Percentiles rank a stretch among this genome's conserved stretches.
phyloP scores from a whole-genome alignment of 352 stramenopile genomes.

The Phytophthora cryptogea region DNA sequence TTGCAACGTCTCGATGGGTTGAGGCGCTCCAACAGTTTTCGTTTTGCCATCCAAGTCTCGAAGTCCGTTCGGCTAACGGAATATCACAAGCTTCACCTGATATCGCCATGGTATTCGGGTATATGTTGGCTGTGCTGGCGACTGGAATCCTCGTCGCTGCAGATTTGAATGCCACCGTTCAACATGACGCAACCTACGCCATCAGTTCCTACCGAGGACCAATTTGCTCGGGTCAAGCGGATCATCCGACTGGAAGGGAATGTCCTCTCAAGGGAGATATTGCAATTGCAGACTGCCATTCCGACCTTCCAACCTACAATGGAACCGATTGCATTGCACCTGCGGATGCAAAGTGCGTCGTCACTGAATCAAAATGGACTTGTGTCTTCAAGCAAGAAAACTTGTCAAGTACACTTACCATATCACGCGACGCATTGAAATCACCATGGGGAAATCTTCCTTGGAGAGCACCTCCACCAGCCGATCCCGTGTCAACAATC shows the following conservation, averaged over 20 bases:
- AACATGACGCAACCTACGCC: slow-evolving; percentile 48
- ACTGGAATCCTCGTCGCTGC: not conserved
- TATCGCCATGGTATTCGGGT: not conserved
- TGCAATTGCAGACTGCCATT: slow-evolving; percentile 37
- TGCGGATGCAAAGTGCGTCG: slow-evolving; percentile 31
- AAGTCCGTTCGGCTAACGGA: not conserved
- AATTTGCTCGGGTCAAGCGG: slow-evolving; percentile 40
- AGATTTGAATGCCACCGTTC: slow-evolving; percentile 10
- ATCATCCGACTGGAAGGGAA: slow-evolving; percentile 26
- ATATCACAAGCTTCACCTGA: not conserved
- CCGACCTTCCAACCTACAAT: slow-evolving; percentile 40
- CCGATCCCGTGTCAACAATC: not conserved
- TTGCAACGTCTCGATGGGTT: too few species aligned
- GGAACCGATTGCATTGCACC: slow-evolving; percentile 34
- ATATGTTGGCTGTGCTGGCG: not conserved
- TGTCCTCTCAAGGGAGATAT: slow-evolving; percentile 46
- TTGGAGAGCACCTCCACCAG: slow-evolving; percentile 17
- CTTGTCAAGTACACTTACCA: slow-evolving; percentile 13
- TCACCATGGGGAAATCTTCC: slow-evolving; percentile 16
- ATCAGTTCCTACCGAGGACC: slow-evolving; percentile 32
- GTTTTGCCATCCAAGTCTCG: not conserved
- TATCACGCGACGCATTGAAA: slow-evolving; percentile 2
- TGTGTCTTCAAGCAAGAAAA: slow-evolving; percentile 26
- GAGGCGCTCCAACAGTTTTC: not conserved
- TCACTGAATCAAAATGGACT: slow-evolving; percentile 27